Base-by-base conservation (phyloP, 176 grass and related monocot species). In the Eragrostis nindensis region DNA sequence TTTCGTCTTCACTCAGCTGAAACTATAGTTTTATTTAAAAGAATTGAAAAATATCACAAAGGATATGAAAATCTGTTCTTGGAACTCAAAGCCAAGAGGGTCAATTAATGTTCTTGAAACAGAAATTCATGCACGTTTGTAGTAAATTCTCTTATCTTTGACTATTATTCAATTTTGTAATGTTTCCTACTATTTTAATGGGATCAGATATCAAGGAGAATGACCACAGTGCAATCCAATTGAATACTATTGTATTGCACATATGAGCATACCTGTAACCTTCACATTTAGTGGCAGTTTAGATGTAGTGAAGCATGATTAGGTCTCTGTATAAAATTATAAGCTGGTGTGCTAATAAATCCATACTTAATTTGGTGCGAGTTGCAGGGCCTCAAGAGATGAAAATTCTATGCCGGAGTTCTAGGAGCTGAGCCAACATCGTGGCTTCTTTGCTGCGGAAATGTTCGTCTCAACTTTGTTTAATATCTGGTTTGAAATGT, bases 401-500 rank as follows among this genome's bases (percentile, higher is more conserved):
- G 64, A 14, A 76, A 25, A 80, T 76, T 18, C 26, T 19, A 5
- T 40, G 55, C 77, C 46, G 49, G 66, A 29, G 60, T 6, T 48
- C 48, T 47, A 71, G 55, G 55, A 70, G 55, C 71, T 64, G 55
- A 8, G 5, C 26, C 44, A 53, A 24, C 27, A 38, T 68, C 25
- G 36, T n/a, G 65, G 29, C 48, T 63, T 85, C 69, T 70, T 52
- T 0, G 29, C 68, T 24, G 9, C 11, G 17, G 15, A 63, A 52
- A 82, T 71, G 25, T 74, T 78, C 76, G 3, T 63, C 66, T 63
- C 32, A 32, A 68, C 9, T 49, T 74, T 56, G 11, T 70, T 49
- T 76, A 76, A 4, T 48, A 53, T 89, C 55, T 76, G 26, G 17
- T 81, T 78, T 56, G 46, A 73, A 54, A 14, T 79, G 66, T 71